A percentile compares a stretch with the other conserved stretches of the same genome.
These are phyloP conservation scores for Cucurbitaria berberidis DNA, from an alignment of 2,329 filamentous ascomycete species.

Conservation along the genomic window DNA sequence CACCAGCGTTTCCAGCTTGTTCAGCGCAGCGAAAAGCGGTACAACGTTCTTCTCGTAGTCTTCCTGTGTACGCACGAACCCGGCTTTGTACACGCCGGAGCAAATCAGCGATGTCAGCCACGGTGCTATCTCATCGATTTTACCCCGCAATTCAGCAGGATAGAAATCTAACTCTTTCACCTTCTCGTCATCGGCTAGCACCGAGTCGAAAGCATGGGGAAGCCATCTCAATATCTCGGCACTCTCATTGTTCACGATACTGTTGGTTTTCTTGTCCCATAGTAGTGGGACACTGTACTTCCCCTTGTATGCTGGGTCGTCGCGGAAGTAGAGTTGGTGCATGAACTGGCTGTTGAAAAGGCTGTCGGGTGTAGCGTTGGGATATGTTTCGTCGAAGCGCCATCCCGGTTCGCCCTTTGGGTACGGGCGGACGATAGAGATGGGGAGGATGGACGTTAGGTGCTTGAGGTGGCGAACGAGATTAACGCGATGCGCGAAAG, in stretches of 20 bases:
- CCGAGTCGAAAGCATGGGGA: slow-evolving; percentile 61
- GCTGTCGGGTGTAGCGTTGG: slow-evolving; percentile 64
- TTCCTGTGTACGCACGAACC: slow-evolving; percentile 63
- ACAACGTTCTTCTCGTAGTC: slow-evolving; percentile 62
- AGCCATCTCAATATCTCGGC: slow-evolving; percentile 65
- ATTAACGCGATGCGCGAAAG: slow-evolving; percentile 67
- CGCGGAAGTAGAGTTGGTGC: slow-evolving; percentile 68
- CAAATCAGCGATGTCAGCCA: slow-evolving; percentile 66
- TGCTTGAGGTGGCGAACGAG: slow-evolving; percentile 65
- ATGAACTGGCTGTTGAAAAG: slow-evolving; percentile 65
- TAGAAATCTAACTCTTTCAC: slow-evolving; percentile 59
- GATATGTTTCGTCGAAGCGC: slow-evolving; percentile 64
- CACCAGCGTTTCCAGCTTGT: slow-evolving; percentile 62
- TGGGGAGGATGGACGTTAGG: slow-evolving; percentile 59
- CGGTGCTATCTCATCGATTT: slow-evolving; percentile 60
- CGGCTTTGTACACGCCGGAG: slow-evolving; percentile 66
- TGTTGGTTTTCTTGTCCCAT: slow-evolving; percentile 65
- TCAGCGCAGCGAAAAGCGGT: slow-evolving; percentile 64
- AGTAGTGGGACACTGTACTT: slow-evolving; percentile 66
- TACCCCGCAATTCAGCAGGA: slow-evolving; percentile 53
- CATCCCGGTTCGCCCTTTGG: slow-evolving; percentile 70
- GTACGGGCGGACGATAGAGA: slow-evolving; percentile 68
- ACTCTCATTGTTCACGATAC: slow-evolving; percentile 67
- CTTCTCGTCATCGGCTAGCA: slow-evolving; percentile 51
- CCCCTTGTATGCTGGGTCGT: slow-evolving; percentile 65